Base-by-base conservation (phyloP, 2,329 filamentous ascomycete genomes). In the Colletotrichum liriopes region DNA sequence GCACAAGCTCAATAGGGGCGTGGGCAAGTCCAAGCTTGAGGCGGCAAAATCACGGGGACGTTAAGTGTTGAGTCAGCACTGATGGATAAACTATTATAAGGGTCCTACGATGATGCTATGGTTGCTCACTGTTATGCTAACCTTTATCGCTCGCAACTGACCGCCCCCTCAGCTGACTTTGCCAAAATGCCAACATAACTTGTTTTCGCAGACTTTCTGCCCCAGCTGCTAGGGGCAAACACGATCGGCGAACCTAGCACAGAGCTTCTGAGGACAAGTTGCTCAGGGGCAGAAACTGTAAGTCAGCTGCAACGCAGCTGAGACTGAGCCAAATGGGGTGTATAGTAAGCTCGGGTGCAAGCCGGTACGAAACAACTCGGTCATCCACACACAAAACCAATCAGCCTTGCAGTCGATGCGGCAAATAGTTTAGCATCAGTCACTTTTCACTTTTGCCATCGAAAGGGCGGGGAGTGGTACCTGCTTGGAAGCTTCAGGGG, bases 231-330 rank as follows among this genome's bases (percentile, higher is more conserved):
- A 12, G 55, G 23, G 41, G 43, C 6, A 35, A 39, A 62, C 23
- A 5, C 20, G 18, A 67, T 37, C 49, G 18, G 16, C 29, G 63
- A 67, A 35, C 56, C 26, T 49, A 67, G 55, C 47, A 41, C 41
- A 62, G 66, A 67, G 26, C 56, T 49, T 55, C 26, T n/a, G 20
- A 7, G 2, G 39, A n/a, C n/a, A 45, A 23, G 39, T 35, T 26
- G 29, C 26, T 20, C n/a, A 51, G 23, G 41, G 55, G 65, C 23
- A 47, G 26, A 67, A 68, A 64, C 23, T 32, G 16, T 68, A 63
- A 68, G 18, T 51, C 37, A 29, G 56, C n/a, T 63, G 68, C 68
- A 71, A 68, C 58, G 58, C 26, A 43, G 58, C 49, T 47, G 68
- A 68, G 64, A 63, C 64, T 71, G 16, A 18, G 39, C 23, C 55